These are phyloP conservation scores for Spergularia bocconei DNA, from an alignment of 148 eudicot genomes.

Conservation along the genomic window DNA sequence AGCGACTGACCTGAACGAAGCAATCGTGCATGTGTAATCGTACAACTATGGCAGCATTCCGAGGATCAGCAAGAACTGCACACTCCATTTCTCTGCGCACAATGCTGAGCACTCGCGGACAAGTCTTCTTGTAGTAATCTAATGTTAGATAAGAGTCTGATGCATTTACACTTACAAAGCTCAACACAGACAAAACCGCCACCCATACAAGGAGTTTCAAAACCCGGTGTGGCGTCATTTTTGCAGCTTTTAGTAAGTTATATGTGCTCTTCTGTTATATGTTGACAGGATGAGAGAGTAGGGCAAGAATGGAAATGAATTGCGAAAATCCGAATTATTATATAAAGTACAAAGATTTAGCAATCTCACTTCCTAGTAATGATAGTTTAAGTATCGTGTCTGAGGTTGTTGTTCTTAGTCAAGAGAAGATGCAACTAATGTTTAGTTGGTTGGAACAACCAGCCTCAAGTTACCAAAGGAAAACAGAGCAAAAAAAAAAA, in stretches of 20 bases:
- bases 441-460: constrained; percentile 26
- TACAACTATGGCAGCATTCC: constrained; percentile 78
- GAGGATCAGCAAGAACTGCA: constrained; percentile 71
- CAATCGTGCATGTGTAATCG: constrained; percentile 92
- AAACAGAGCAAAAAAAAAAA: background rate
- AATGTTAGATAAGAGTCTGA: constrained; percentile 40
- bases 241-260: background rate
- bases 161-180: background rate
- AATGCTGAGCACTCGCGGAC: constrained; percentile 57
- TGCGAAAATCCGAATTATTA: background rate
- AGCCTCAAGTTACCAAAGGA: constrained; percentile 19
- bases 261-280: background rate
- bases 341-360: constrained; percentile 11
- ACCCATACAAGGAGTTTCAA: background rate
- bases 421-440: constrained; percentile 36
- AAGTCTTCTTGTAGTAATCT: constrained; percentile 64
- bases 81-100: constrained; percentile 93
- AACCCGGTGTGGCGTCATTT: constrained; percentile 7
- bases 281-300: background rate
- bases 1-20: constrained; percentile 74
- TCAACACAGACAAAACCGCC: background rate
- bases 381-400: constrained; percentile 11
- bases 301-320: constrained; percentile 10
- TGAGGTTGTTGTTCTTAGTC: constrained; percentile 19
- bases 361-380: background rate